These are phyloP conservation scores for Friedmanniomyces endolithicus DNA, from an alignment of 495 filamentous ascomycete genomes.

Conservation along the genomic window DNA sequence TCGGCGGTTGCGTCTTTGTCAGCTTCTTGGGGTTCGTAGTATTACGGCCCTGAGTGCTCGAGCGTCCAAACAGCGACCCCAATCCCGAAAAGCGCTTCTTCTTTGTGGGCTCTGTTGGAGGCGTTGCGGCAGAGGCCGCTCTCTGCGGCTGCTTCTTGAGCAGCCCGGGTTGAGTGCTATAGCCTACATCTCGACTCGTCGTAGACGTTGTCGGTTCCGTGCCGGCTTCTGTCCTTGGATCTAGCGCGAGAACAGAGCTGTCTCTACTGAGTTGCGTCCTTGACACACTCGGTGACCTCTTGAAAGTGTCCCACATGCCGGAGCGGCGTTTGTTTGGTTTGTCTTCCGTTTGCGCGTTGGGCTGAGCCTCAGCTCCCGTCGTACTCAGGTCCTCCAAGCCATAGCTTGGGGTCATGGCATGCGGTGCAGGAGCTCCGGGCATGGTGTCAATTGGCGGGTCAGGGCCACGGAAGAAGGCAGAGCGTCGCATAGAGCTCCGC, in stretches of 20 bases:
- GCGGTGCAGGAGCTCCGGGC: background rate
- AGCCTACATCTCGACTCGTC: background rate
- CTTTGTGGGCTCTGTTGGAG: conserved; percentile 20
- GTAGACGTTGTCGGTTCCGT: background rate
- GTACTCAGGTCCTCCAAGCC: conserved; percentile 6
- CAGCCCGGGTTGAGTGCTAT: background rate
- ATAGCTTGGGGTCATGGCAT: conserved; percentile 2
- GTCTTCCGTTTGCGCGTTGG: background rate
- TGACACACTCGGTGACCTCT: conserved; percentile 6
- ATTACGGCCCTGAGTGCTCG: conserved; percentile 10
- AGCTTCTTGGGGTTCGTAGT: conserved; percentile 15
- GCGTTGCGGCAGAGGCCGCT: conserved; percentile 2
- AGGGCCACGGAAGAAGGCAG: conserved; percentile 3
- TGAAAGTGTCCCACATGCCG: conserved; percentile 14
- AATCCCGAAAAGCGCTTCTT: conserved; percentile 41
- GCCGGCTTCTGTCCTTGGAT: background rate
- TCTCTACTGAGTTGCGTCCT: background rate
- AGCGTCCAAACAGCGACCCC: conserved; percentile 26
- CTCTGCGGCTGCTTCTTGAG: conserved; percentile 12
- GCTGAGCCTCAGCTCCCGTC: background rate
- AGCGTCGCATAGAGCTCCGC: background rate
- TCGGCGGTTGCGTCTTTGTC: conserved; percentile 10
- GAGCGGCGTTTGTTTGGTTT: conserved; percentile 6
- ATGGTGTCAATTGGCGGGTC: background rate
- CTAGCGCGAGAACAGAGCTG: background rate